These are phyloP conservation scores for Verticillium tricorpus DNA, from an alignment of 2,329 filamentous ascomycete species.

Conservation along the genomic window DNA sequence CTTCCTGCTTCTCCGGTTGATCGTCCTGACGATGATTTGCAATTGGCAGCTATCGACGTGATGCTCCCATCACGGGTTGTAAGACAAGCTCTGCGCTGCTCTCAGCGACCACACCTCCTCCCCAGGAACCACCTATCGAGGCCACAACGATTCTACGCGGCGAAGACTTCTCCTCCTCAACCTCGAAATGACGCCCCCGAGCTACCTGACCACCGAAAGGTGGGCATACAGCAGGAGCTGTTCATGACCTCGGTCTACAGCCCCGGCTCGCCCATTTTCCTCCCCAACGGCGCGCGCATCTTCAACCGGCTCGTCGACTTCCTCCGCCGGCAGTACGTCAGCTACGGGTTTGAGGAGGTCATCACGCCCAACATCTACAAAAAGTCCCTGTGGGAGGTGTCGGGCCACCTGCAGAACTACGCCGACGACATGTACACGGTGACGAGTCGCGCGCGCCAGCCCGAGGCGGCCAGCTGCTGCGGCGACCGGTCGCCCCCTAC, in stretches of 20 bases:
- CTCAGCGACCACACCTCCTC: not conserved
- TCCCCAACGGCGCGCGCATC: constrained; percentile 75
- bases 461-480: constrained; percentile 20
- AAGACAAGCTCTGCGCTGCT: constrained; percentile 11
- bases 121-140: not conserved
- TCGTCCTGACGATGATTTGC: not conserved
- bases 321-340: constrained; percentile 75
- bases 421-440: constrained; percentile 91
- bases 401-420: constrained; percentile 85
- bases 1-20: not conserved
- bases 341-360: constrained; percentile 84
- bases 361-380: constrained; percentile 91
- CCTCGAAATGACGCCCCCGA: constrained; percentile 3
- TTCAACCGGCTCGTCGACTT: constrained; percentile 82
- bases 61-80: constrained; percentile 20
- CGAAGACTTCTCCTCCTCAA: constrained; percentile 2
- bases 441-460: constrained; percentile 39
- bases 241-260: constrained; percentile 78
- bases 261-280: constrained; percentile 79
- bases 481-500: constrained; percentile 20
- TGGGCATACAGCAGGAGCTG: constrained; percentile 64
- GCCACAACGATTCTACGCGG: constrained; percentile 7
- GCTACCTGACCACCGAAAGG: constrained; percentile 53
- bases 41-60: constrained; percentile 9
- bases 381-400: constrained; percentile 78